A percentile compares a stretch with the other conserved stretches of the same genome.
Evolutionary conservation across 106 monocot genomes (phyloP).

Genomic region (Allium fistulosum): DNA sequence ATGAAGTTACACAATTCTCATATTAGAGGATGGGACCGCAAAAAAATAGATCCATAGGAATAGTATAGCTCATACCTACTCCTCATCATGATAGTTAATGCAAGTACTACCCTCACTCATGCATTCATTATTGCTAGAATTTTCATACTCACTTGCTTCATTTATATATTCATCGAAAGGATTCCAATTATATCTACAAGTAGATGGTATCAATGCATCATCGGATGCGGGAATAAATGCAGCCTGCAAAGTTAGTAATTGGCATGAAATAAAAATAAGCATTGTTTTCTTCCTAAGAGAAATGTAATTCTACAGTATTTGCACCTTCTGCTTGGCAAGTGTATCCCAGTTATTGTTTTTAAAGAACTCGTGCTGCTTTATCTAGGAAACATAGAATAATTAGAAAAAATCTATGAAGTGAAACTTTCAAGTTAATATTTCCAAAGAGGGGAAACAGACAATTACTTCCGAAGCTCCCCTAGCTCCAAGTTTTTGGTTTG

Average conservation of each 20-base stretch:
- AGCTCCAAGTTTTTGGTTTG: constrained; percentile 89
- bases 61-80: constrained; percentile 6
- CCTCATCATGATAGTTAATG: constrained; percentile 77
- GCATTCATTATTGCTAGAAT: constrained; percentile 84
- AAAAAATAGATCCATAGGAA: no score
- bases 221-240: constrained; percentile 95
- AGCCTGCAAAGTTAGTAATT: constrained; percentile 23
- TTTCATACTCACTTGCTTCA: constrained; percentile 81
- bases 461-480: constrained; percentile 81
- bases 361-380: constrained; percentile 87
- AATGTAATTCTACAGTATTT: not conserved
- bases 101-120: constrained; percentile 79
- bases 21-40: no score
- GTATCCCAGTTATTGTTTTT: constrained; percentile 98
- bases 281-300: not conserved
- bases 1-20: no score
- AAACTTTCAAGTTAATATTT: not conserved
- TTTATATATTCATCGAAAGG: constrained; percentile 74
- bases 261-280: no score
- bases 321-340: constrained; percentile 93
- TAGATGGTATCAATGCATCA: constrained; percentile 90
- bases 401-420: not conserved
- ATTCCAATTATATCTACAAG: constrained; percentile 95
- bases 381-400: constrained; percentile 17
- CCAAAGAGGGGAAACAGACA: not conserved